These are phyloP conservation scores for Powellomyces hirtus DNA, from an alignment of 192 early-diverging fungal genomes.

Conservation along the genomic window DNA sequence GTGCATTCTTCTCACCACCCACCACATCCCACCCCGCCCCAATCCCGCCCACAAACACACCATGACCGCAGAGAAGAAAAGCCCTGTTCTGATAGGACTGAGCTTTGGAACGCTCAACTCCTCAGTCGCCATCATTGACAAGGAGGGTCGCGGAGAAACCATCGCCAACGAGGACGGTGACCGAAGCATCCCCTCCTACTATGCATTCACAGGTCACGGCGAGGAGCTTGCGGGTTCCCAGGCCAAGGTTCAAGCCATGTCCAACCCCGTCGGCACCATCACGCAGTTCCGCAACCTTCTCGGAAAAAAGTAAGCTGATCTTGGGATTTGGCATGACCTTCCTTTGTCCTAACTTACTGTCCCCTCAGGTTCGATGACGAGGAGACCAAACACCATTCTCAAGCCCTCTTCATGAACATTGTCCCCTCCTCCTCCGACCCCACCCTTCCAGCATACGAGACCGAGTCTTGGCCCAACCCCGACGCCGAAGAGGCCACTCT, in stretches of 20 bases:
- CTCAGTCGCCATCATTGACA: conserved; percentile 80
- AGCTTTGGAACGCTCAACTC: conserved; percentile 84
- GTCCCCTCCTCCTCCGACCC: conserved; percentile 34
- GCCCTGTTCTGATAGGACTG: conserved; percentile 57
- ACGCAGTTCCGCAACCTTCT: conserved; percentile 81
- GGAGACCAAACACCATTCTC: conserved; percentile 37
- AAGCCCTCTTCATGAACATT: conserved; percentile 33
- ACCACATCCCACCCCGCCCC: too few species aligned
- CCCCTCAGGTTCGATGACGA: conserved; percentile 36
- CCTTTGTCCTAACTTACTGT: not conserved
- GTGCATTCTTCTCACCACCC: too few species aligned
- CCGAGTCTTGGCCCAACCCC: conserved; percentile 50
- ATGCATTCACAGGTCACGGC: conserved; percentile 89
- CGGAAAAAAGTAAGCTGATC: conserved; percentile 65
- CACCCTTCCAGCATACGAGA: conserved; percentile 40
- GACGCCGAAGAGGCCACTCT: conserved; percentile 51
- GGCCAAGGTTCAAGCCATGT: conserved; percentile 80
- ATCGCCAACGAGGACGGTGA: conserved; percentile 99
- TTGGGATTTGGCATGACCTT: not conserved
- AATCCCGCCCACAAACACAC: conserved; percentile 10
- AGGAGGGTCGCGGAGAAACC: conserved; percentile 74
- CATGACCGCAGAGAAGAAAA: conserved; percentile 16
- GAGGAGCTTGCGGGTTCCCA: conserved; percentile 72
- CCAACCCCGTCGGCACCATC: conserved; percentile 91
- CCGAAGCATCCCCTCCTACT: conserved; percentile 88